These are phyloP conservation scores for Candida dubliniensis DNA, from an alignment of 1,139 yeast species.

Conservation along the genomic window DNA sequence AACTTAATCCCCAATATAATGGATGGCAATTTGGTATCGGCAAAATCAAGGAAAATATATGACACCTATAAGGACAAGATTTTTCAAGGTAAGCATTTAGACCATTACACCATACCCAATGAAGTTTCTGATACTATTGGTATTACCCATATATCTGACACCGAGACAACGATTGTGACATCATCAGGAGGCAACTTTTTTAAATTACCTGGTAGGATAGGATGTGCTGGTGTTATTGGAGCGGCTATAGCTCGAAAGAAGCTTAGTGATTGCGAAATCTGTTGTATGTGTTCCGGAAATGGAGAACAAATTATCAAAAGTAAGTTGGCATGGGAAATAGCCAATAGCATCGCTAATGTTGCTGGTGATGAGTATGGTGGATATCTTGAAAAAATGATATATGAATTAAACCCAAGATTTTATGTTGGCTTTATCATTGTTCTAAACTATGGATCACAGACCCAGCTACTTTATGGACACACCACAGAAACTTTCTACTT, in stretches of 20 bases:
- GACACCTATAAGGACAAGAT: constrained; percentile 16
- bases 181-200: constrained; percentile 58
- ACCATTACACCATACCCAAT: neutral
- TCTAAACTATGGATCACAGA: constrained; percentile 16
- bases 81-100: constrained; percentile 4
- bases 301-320: constrained; percentile 53
- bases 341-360: constrained; percentile 13
- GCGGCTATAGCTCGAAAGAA: constrained; percentile 35
- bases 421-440: constrained; percentile 38
- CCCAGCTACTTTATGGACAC: constrained; percentile 38
- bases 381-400: constrained; percentile 13
- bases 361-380: constrained; percentile 13
- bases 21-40: constrained; percentile 17
- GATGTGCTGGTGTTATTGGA: constrained; percentile 55
- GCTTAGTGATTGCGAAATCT: constrained; percentile 20
- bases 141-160: constrained; percentile 17
- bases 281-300: constrained; percentile 54
- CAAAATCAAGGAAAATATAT: constrained; percentile 16
- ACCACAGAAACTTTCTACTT: constrained; percentile 46
- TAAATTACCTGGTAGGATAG: constrained; percentile 50
- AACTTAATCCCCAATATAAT: constrained; percentile 5
- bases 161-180: constrained; percentile 29
- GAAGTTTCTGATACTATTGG: constrained; percentile 38
- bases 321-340: constrained; percentile 37
- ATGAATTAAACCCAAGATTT: neutral